A percentile compares a stretch with the other conserved stretches of the same genome.
phyloP scores from a whole-genome alignment of 495 filamentous ascomycete species.

The Podospora comata region DNA sequence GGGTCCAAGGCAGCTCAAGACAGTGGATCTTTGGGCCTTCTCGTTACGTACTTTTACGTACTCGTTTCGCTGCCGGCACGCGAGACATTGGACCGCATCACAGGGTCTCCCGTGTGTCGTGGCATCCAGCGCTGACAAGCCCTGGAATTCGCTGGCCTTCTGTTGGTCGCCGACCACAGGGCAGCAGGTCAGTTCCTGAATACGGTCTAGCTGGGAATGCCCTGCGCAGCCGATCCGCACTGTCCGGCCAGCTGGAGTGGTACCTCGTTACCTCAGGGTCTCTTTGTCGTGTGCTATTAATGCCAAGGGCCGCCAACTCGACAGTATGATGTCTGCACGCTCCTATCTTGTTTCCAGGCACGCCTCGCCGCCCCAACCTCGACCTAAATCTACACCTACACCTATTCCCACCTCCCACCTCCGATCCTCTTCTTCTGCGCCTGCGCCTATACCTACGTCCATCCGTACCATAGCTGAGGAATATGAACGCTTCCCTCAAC shows the following conservation, averaged over 20 bases:
- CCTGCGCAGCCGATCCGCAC: slow-evolving; percentile 23
- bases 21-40: slow-evolving; percentile 18
- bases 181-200: slow-evolving; percentile 13
- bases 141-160: slow-evolving; percentile 5
- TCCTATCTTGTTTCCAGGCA: slow-evolving; percentile 37
- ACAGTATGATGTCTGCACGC: slow-evolving; percentile 40
- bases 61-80: slow-evolving; percentile 23
- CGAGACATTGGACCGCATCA: slow-evolving; percentile 17
- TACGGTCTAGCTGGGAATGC: slow-evolving; percentile 25
- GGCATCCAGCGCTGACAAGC: slow-evolving; percentile 12
- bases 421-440: background rate
- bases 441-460: background rate
- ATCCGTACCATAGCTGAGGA: slow-evolving; percentile 11
- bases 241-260: slow-evolving; percentile 17
- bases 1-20: slow-evolving; percentile 8
- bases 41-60: slow-evolving; percentile 35
- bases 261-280: background rate
- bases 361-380: slow-evolving; percentile 9
- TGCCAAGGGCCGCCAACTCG: slow-evolving; percentile 19
- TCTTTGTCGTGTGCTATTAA: slow-evolving; percentile 15
- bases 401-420: background rate
- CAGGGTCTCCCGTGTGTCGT: slow-evolving; percentile 12
- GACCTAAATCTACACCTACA: slow-evolving; percentile 8
- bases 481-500: slow-evolving; percentile 29
- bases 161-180: slow-evolving; percentile 12